Conservation (phyloP, 345 rosid genomes). For the Heritiera fomes region DNA sequence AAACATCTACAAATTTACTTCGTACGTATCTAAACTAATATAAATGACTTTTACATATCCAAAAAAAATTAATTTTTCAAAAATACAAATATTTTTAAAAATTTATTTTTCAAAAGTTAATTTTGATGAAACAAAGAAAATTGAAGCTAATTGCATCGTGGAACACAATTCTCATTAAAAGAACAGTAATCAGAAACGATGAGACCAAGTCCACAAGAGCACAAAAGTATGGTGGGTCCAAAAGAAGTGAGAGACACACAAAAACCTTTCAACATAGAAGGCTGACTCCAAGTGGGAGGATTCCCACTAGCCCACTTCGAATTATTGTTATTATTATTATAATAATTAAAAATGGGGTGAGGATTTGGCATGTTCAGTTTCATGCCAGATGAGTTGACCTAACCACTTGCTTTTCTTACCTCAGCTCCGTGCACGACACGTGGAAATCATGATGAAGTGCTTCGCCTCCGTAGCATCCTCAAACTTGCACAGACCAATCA, state of each 20-base stretch:
- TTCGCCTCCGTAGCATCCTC: constrained; percentile 12
- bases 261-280: background rate
- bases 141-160: no score
- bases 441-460: background rate
- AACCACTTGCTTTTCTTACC: background rate
- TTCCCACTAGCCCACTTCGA: background rate
- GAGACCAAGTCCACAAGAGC: no score
- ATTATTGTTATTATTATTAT: background rate
- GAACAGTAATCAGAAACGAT: no score
- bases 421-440: background rate
- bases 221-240: background rate
- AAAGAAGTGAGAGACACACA: background rate
- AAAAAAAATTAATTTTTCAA: no score
- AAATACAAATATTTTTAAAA: no score
- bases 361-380: background rate
- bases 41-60: no score
- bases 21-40: no score
- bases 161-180: no score
- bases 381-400: constrained; percentile 14
- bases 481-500: background rate
- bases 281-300: background rate
- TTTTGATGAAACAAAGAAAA: no score
- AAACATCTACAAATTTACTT: no score
- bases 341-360: background rate
- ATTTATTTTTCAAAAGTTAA: no score